phyloP scores from a whole-genome alignment of 148 eudicot species.

The Rhododendron henanense region DNA sequence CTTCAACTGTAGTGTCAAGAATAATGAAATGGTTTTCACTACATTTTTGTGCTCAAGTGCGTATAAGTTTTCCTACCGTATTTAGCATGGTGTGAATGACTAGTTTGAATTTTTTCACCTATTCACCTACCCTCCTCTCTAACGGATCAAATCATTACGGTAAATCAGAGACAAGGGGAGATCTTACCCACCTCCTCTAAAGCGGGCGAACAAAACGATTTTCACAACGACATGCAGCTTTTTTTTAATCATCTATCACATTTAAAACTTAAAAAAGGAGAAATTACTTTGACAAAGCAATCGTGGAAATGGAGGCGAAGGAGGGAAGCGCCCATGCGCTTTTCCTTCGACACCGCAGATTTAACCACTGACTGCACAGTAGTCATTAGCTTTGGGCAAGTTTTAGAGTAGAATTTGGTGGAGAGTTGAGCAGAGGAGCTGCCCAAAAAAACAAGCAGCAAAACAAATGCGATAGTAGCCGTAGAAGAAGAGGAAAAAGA shows the following conservation, averaged over 20 bases:
- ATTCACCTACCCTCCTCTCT: not conserved
- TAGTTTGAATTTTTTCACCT: not conserved
- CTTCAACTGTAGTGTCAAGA: not conserved
- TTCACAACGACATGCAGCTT: not conserved
- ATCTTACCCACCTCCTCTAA: not conserved
- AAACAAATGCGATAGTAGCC: not conserved
- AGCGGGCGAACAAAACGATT: not conserved
- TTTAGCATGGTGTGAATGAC: not conserved
- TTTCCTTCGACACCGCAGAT: constrained; percentile 36
- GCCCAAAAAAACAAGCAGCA: constrained; percentile 5
- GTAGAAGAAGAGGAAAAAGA: not conserved
- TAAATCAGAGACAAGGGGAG: not conserved
- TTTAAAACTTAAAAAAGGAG: not conserved
- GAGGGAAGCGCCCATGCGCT: constrained; percentile 47
- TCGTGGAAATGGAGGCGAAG: constrained; percentile 46
- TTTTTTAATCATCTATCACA: not conserved
- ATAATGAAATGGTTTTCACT: not conserved
- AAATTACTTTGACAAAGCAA: constrained; percentile 37
- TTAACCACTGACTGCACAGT: not conserved
- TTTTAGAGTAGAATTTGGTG: constrained; percentile 19
- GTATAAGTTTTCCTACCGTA: not conserved
- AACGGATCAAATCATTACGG: not conserved
- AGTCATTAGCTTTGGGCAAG: constrained; percentile 11
- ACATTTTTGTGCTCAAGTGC: not conserved
- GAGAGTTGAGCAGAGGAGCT: constrained; percentile 21